Base-by-base conservation (phyloP, 2,329 filamentous ascomycete genomes). In the Monilinia aucupariae region DNA sequence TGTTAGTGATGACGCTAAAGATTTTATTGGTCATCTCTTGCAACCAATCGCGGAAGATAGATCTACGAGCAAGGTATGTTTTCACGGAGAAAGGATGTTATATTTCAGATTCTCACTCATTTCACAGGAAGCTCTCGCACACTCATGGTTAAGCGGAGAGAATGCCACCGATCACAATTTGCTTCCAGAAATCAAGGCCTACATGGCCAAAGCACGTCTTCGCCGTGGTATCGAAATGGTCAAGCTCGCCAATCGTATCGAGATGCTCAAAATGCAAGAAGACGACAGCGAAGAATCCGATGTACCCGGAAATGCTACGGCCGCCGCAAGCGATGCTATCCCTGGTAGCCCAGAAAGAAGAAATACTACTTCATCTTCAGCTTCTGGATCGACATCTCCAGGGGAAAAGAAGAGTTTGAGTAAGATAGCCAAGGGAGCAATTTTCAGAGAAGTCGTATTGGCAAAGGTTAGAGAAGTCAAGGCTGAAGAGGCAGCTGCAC, bases 141-240 rank as follows among this genome's bases (percentile, higher is more conserved):
- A 97, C 77, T 81, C 84, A 65, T 97, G 93, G 93, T 86, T 97
- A 71, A 94, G 86, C 74, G 93, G 93, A 76, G 84, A 94, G 80
- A 94, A 85, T 66, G 94, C 94, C 67, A 91, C 89, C 66, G 92
- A 97, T 77, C 92, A 97, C 85, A 92, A 99, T 82, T 84, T 99
- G 84, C 80, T 99, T 76, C 94, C 94, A 69, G 94, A 99, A 80
- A 96, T 99, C 81, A 90, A 90, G 77, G 89, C 92, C 59, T 96
- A 94, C 80, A 91, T 96, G 77, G 89, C 92, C 67, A 92, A 92
- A 77, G 91, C 91, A 63, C 91, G 92, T 66, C 88, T 99, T 70
- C 89, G 89, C 76, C 89, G 93, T 68, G 93, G 92, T 72, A 96
- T 99, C 78, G 91, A 97, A 77, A 87, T 96, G 73, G 90, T 97